phyloP scores from a whole-genome alignment of 192 early-diverging fungal species.

The Coemansia sp. region DNA sequence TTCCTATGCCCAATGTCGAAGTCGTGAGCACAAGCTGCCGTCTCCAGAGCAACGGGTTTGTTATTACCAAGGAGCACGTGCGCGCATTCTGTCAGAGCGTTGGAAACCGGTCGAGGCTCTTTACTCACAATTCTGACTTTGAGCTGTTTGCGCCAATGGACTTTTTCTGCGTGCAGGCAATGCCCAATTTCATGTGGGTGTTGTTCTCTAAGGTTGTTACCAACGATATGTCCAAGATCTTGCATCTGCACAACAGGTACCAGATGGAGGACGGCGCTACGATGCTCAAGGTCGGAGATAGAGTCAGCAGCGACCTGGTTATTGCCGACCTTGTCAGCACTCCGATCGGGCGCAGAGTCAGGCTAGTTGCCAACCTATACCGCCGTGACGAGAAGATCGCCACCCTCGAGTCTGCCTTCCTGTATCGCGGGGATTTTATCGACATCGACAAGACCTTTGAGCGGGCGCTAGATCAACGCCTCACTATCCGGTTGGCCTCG shows the following conservation, averaged over 20 bases:
- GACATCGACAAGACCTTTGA: slow-evolving; percentile 78
- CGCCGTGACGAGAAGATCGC: slow-evolving; percentile 62
- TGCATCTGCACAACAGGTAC: slow-evolving; percentile 86
- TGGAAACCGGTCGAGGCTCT: slow-evolving; percentile 61
- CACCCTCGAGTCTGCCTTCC: slow-evolving; percentile 73
- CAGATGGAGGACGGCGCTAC: slow-evolving; percentile 62
- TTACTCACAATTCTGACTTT: slow-evolving; percentile 45
- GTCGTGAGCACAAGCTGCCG: background rate
- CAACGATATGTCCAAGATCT: slow-evolving; percentile 74
- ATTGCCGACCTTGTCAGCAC: slow-evolving; percentile 79
- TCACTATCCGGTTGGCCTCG: slow-evolving; percentile 62
- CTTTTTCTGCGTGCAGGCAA: slow-evolving; percentile 79
- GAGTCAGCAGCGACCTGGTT: slow-evolving; percentile 66
- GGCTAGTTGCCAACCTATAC: slow-evolving; percentile 66
- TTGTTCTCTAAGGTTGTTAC: slow-evolving; percentile 57
- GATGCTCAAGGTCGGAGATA: slow-evolving; percentile 69
- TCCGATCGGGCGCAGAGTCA: slow-evolving; percentile 78
- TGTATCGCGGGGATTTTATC: slow-evolving; percentile 75
- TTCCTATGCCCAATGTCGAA: background rate
- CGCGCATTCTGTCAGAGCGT: slow-evolving; percentile 75
- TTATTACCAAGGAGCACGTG: slow-evolving; percentile 73
- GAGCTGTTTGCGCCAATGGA: slow-evolving; percentile 78
- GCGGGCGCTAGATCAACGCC: slow-evolving; percentile 65
- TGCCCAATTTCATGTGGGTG: slow-evolving; percentile 73
- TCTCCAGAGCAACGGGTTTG: background rate